These are phyloP conservation scores for Nannochloropsis gaditana DNA, from an alignment of 108 stramenopile genomes.

Conservation along the genomic window DNA sequence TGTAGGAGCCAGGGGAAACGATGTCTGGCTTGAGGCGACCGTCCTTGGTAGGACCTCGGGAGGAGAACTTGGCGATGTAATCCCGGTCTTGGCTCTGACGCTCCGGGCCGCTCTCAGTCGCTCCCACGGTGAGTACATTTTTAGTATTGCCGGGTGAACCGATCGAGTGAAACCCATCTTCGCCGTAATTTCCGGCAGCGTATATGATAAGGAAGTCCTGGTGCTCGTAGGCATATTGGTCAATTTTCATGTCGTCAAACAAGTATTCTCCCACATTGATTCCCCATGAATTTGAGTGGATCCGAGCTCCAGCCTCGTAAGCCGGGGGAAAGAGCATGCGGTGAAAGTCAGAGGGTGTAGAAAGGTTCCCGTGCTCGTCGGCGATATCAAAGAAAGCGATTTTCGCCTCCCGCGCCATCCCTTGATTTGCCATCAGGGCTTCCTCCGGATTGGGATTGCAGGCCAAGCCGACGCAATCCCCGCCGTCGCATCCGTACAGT, in stretches of 20 bases:
- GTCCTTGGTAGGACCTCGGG: slow-evolving; percentile 63
- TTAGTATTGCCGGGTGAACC: slow-evolving; percentile 40
- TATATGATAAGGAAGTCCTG: slow-evolving; percentile 62
- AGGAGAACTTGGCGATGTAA: slow-evolving; percentile 61
- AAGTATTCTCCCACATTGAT: slow-evolving; percentile 29
- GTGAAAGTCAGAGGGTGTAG: slow-evolving; percentile 23
- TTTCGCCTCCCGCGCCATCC: slow-evolving; percentile 48
- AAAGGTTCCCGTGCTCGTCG: slow-evolving; percentile 18
- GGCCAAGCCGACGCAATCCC: background rate
- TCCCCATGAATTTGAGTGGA: slow-evolving; percentile 51
- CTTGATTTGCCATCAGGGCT: slow-evolving; percentile 22
- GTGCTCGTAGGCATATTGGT: slow-evolving; percentile 36
- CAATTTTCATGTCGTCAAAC: slow-evolving; percentile 26
- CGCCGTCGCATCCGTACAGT: slow-evolving; percentile 25
- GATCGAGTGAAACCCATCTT: slow-evolving; percentile 41
- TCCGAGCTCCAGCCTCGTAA: slow-evolving; percentile 40
- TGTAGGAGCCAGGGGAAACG: slow-evolving; percentile 63
- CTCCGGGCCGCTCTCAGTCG: slow-evolving; percentile 21
- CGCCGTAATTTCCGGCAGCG: slow-evolving; percentile 67
- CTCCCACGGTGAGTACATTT: slow-evolving; percentile 31
- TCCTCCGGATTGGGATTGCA: slow-evolving; percentile 22
- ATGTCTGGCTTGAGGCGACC: slow-evolving; percentile 73
- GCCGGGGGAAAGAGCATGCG: slow-evolving; percentile 28
- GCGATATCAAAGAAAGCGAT: slow-evolving; percentile 50
- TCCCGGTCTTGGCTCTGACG: slow-evolving; percentile 40